These are phyloP conservation scores for Pseudozyma pruni DNA, from an alignment of 1,284 basidiomycete genomes.

Conservation along the genomic window DNA sequence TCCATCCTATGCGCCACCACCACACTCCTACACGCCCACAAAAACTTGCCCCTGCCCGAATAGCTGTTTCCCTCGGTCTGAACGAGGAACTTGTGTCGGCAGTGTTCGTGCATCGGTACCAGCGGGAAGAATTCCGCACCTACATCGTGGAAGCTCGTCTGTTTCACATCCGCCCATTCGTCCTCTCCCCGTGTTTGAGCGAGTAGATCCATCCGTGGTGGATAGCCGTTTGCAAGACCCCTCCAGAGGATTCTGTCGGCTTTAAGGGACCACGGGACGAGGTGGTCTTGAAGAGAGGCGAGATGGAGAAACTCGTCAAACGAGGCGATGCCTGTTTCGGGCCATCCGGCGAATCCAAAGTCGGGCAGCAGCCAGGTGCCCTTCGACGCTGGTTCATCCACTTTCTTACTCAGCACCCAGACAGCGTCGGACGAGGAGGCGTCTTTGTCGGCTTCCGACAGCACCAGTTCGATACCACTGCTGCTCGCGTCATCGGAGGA, in stretches of 20 bases:
- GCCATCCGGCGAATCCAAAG: conserved; percentile 58
- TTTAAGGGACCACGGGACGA: conserved; percentile 42
- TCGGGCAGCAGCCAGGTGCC: conserved; percentile 51
- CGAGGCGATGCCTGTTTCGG: conserved; percentile 48
- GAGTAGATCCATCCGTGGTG: conserved; percentile 38
- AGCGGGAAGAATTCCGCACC: conserved; percentile 34
- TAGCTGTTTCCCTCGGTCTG: conserved; percentile 61
- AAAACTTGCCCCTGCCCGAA: conserved; percentile 49
- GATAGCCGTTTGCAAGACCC: conserved; percentile 47
- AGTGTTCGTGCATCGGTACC: conserved; percentile 51
- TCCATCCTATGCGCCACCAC: conserved; percentile 47
- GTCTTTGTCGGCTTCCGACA: conserved; percentile 48
- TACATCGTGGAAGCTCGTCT: conserved; percentile 50
- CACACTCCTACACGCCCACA: conserved; percentile 45
- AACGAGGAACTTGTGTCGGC: conserved; percentile 50
- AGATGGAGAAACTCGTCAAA: conserved; percentile 48
- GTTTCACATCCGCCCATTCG: conserved; percentile 51
- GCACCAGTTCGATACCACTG: conserved; percentile 40
- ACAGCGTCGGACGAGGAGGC: conserved; percentile 26
- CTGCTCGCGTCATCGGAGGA: neutral
- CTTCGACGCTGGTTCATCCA: conserved; percentile 14
- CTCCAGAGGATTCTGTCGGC: conserved; percentile 40
- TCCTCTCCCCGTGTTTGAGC: conserved; percentile 11
- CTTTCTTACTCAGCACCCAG: conserved; percentile 43
- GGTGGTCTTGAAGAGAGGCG: conserved; percentile 26